Percentiles rank a stretch among this genome's conserved stretches.
Conservation (phyloP, 2,329 filamentous ascomycete species). For the Ramularia endophylla region DNA sequence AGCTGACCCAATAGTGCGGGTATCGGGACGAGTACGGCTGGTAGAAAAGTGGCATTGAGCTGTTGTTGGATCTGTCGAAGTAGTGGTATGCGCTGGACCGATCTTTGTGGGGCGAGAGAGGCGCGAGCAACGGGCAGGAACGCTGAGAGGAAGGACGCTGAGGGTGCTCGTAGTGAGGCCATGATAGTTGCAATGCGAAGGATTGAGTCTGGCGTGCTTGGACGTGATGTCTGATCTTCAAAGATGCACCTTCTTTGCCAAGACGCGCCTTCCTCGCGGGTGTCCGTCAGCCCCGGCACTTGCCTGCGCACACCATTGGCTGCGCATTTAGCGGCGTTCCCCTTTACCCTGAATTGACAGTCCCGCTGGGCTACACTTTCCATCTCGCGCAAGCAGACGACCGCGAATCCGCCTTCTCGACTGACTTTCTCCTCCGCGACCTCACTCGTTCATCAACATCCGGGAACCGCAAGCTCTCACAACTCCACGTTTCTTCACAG, state of each 20-base stretch:
- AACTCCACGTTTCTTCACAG: constrained; percentile 3
- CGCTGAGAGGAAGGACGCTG: constrained; percentile 40
- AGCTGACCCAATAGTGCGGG: constrained; percentile 70
- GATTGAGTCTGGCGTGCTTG: background rate
- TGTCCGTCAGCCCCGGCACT: constrained; percentile 9
- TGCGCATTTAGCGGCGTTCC: constrained; percentile 6
- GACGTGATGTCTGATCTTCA: constrained; percentile 2
- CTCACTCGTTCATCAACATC: constrained; percentile 1
- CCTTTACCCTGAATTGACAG: constrained; percentile 15
- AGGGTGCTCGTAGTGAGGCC: constrained; percentile 35
- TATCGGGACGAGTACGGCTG: constrained; percentile 57
- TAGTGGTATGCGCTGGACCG: constrained; percentile 41
- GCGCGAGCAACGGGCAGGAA: constrained; percentile 50
- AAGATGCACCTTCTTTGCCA: constrained; percentile 5
- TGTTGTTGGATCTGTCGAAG: constrained; percentile 40
- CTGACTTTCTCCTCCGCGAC: background rate
- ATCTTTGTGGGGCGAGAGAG: constrained; percentile 35
- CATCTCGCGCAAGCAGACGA: background rate
- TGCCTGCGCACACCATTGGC: constrained; percentile 11
- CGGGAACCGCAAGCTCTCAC: constrained; percentile 6
- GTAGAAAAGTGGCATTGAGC: constrained; percentile 31
- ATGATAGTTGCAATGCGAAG: constrained; percentile 19
- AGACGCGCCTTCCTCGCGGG: constrained; percentile 1
- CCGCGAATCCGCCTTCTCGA: background rate
- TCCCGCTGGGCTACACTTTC: constrained; percentile 5